Evolutionary conservation across 2,329 filamentous ascomycete species (phyloP).

Genomic region (Bipolaris sorokiniana): DNA sequence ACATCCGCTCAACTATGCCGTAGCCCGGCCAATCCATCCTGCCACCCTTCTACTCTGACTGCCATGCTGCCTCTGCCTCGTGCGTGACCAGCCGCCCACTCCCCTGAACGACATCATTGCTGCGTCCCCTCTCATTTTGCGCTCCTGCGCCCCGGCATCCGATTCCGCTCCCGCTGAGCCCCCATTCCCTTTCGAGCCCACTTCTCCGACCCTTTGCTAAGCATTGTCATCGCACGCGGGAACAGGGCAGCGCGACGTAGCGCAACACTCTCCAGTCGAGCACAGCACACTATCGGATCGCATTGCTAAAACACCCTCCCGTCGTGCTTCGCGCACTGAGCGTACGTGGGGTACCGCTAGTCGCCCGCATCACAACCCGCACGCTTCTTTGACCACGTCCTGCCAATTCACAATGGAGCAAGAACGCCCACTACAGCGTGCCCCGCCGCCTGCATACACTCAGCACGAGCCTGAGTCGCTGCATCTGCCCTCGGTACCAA

Average conservation of each 20-base stretch:
- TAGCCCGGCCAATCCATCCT: constrained; percentile 5
- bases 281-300: neutral
- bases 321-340: constrained; percentile 1
- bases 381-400: neutral
- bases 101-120: constrained; percentile 21
- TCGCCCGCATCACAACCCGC: constrained; percentile 8
- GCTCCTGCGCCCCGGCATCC: constrained; percentile 16
- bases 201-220: constrained; percentile 10
- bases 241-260: too few species aligned
- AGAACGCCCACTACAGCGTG: constrained; percentile 43
- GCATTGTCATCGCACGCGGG: constrained; percentile 2
- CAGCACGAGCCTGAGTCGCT: constrained; percentile 52
- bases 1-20: constrained; percentile 9
- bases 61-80: constrained; percentile 6
- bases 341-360: constrained; percentile 18
- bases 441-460: constrained; percentile 53
- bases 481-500: constrained; percentile 52
- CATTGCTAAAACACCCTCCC: neutral
- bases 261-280: constrained; percentile 7
- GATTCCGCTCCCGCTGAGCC: constrained; percentile 21
- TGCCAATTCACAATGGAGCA: constrained; percentile 34
- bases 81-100: constrained; percentile 9
- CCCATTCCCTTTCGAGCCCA: constrained; percentile 24
- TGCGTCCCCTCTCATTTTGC: constrained; percentile 16
- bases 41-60: neutral